Percentiles rank a stretch among this genome's conserved stretches.
Evolutionary conservation across 768 basidiomycete species (phyloP).

Genomic region (Boletus coccyginus): DNA sequence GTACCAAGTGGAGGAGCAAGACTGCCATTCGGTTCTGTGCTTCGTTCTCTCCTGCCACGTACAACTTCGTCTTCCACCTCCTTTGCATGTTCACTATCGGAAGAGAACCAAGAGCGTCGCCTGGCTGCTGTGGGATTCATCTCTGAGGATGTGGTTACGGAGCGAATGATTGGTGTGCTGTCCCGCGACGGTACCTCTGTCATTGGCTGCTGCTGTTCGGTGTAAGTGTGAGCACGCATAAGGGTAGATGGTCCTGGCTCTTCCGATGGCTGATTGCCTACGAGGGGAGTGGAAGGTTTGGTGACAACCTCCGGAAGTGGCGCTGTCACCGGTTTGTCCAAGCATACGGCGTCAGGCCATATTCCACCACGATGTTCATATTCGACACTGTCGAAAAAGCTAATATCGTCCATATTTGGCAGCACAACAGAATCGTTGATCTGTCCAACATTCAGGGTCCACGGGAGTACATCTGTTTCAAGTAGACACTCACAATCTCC

Average conservation of each 20-base stretch:
- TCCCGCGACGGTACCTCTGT: slow-evolving; percentile 26
- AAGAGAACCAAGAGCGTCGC: slow-evolving; percentile 60
- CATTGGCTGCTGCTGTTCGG: slow-evolving; percentile 31
- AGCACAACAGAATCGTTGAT: slow-evolving; percentile 92
- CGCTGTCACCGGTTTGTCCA: slow-evolving; percentile 26
- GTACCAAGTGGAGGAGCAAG: slow-evolving; percentile 17
- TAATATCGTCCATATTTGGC: slow-evolving; percentile 98
- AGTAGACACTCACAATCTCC: slow-evolving; percentile 65
- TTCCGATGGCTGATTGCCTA: slow-evolving; percentile 34
- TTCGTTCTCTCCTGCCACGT: slow-evolving; percentile 26
- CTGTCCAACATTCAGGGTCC: slow-evolving; percentile 76
- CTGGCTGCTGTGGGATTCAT: slow-evolving; percentile 29
- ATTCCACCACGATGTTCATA: slow-evolving; percentile 82
- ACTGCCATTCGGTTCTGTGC: slow-evolving; percentile 36
- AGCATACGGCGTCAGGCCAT: slow-evolving; percentile 72
- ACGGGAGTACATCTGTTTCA: background rate
- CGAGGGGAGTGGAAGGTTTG: slow-evolving; percentile 19
- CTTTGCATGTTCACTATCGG: slow-evolving; percentile 19
- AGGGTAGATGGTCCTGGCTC: slow-evolving; percentile 20
- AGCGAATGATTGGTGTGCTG: slow-evolving; percentile 16
- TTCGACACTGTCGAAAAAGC: slow-evolving; percentile 81
- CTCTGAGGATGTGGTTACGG: slow-evolving; percentile 24
- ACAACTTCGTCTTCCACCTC: slow-evolving; percentile 23
- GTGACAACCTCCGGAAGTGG: slow-evolving; percentile 4
- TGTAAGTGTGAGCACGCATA: slow-evolving; percentile 30